A percentile compares a stretch with the other conserved stretches of the same genome.
These are phyloP conservation scores for Striga hermonthica DNA, from an alignment of 305 asterid genomes.

Conservation along the genomic window DNA sequence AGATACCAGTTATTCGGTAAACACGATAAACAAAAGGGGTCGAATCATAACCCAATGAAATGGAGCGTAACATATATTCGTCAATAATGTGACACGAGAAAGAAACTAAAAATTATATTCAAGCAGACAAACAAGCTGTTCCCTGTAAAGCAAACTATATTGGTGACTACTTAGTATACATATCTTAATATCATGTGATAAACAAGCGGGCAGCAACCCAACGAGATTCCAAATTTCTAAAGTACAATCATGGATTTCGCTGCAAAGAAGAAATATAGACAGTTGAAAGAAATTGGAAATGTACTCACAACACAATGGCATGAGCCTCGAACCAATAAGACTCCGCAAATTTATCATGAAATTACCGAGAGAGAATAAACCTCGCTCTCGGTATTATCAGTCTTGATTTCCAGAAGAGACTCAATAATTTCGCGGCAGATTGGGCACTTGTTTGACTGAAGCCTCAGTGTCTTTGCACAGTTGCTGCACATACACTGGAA, in stretches of 20 bases:
- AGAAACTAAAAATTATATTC: neutral
- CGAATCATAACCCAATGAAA: no score
- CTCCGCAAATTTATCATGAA: neutral
- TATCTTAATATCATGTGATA: neutral
- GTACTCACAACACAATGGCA: constrained; percentile 5
- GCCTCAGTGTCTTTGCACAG: constrained; percentile 60
- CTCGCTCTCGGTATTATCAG: constrained; percentile 28
- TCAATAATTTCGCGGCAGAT: constrained; percentile 61
- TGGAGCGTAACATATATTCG: no score
- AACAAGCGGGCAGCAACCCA: neutral
- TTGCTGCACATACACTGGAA: constrained; percentile 63
- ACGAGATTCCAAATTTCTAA: neutral
- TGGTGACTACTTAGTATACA: neutral
- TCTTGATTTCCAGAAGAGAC: constrained; percentile 52
- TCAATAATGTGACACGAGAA: neutral
- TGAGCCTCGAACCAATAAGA: neutral
- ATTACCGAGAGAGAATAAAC: constrained; percentile 10
- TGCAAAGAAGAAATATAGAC: constrained; percentile 1
- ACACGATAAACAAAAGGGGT: no score
- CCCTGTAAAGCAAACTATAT: constrained; percentile 11
- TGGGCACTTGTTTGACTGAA: constrained; percentile 65
- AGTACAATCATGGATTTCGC: neutral
- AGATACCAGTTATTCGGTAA: no score
- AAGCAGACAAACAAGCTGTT: neutral
- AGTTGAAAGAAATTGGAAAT: constrained; percentile 6